Base-by-base conservation (phyloP, 148 eudicot species). In the Arbutus unedo region DNA sequence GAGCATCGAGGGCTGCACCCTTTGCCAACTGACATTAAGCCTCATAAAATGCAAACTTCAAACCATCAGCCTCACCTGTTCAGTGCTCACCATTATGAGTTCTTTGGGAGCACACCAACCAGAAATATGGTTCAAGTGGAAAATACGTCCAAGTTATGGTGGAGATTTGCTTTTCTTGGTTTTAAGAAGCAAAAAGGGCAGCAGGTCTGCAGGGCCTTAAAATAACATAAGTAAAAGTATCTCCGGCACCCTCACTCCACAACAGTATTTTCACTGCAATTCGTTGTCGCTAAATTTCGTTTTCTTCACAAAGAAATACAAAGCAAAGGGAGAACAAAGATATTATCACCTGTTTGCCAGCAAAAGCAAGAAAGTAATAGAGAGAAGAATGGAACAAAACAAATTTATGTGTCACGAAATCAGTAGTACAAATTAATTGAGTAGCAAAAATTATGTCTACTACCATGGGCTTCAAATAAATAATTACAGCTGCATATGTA, bases 401-500 rank as follows among this genome's bases (percentile, higher is more conserved):
- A 70, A 54, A 53, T 68, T 60, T 76, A 51, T 84, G 81, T 68
- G 83, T 80, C 83, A 64, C 47, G 44, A 48, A 54, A 70, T 8
- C 66, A 74, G 66, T 15, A 82, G 50, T 81, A 74, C 81, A 81
- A 57, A 51, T 13, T 80, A 72, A 81, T 72, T 81, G 82, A 76
- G 57, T 77, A 70, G 8, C 67, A 74, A 81, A 47, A 8, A 59
- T 70, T 70, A 76, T 53, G 10, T 78, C 59, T 70, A 74, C 59
- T 79, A 71, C 43, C 55, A 51, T 74, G 74, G 49, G 82, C 84
- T 83, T 55, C 66, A 59, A 78, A 79, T 74, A 77, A 86, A 77
- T 81, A 79, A 81, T 82, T 88, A 88, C 87, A 88, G 86, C 82
- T 74, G 82, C 38, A 31, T 31, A 31, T 31, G 38, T 31, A 31